Conservation (phyloP, 2,329 filamentous ascomycete genomes). For the Pseudopithomyces maydicus region DNA sequence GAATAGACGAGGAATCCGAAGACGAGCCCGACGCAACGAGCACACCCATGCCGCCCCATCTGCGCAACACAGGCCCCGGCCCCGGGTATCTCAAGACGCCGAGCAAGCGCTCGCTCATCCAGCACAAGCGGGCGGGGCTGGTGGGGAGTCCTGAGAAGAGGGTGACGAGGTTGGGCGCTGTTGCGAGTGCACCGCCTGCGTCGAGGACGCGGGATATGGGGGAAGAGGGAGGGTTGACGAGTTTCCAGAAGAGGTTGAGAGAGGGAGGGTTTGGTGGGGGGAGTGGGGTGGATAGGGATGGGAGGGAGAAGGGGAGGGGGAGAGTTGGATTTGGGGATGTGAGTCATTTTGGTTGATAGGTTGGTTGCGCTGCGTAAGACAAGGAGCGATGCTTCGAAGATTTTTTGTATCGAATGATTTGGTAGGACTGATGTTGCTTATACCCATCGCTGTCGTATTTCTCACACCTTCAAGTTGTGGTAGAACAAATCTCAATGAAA, state of each 20-base stretch:
- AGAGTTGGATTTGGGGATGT: constrained; percentile 30
- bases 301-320: constrained; percentile 12
- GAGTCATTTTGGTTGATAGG: constrained; percentile 19
- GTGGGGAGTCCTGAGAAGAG: constrained; percentile 31
- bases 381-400: neutral
- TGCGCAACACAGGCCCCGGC: constrained; percentile 14
- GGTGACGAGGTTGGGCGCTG: constrained; percentile 17
- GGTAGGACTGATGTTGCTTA: too few species aligned
- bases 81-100: constrained; percentile 55
- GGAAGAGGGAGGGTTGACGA: constrained; percentile 27
- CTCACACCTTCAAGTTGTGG: too few species aligned
- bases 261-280: constrained; percentile 33
- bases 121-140: constrained; percentile 38
- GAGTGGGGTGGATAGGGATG: constrained; percentile 7
- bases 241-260: constrained; percentile 38
- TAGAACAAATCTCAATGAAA: constrained; percentile 4
- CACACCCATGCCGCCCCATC: constrained; percentile 28
- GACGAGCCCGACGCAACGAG: constrained; percentile 22
- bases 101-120: constrained; percentile 45
- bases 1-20: constrained; percentile 24
- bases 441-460: too few species aligned
- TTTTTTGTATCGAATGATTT: neutral
- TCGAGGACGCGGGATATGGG: constrained; percentile 3
- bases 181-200: constrained; percentile 39
- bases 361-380: neutral